Conservation (phyloP, 805 yeast species). For the Peterozyma xylosa region DNA sequence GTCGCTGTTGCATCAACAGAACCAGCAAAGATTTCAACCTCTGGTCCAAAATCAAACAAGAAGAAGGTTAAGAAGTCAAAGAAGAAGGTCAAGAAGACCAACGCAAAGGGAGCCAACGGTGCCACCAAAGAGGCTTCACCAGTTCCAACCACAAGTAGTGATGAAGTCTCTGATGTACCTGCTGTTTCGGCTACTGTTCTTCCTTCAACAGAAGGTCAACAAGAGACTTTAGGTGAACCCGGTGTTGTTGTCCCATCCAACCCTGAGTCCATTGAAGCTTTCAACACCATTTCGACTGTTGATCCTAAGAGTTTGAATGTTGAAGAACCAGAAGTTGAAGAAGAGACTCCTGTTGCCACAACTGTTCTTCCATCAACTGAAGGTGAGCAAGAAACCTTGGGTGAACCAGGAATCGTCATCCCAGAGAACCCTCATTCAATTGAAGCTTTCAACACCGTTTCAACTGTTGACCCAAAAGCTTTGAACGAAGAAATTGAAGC, state of each 20-base stretch:
- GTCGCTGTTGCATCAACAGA: constrained; percentile 11
- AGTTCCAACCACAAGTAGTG: constrained; percentile 2
- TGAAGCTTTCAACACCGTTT: constrained; percentile 39
- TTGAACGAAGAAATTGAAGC: constrained; percentile 31
- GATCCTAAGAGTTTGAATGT: constrained; percentile 49
- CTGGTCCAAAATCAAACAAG: not conserved
- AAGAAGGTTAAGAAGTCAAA: constrained; percentile 1
- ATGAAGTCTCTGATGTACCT: constrained; percentile 9
- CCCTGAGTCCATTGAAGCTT: constrained; percentile 51
- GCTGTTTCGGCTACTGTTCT: constrained; percentile 29
- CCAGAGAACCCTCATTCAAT: constrained; percentile 51
- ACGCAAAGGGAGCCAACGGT: constrained; percentile 10
- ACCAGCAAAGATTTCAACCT: constrained; percentile 2
- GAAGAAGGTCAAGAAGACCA: not conserved
- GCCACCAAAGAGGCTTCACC: constrained; percentile 13
- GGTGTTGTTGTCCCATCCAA: constrained; percentile 56
- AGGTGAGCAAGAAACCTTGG: constrained; percentile 34
- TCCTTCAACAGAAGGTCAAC: constrained; percentile 35
- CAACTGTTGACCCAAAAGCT: constrained; percentile 43
- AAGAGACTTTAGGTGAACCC: constrained; percentile 55
- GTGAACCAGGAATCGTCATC: constrained; percentile 66
- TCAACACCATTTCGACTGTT: constrained; percentile 34
- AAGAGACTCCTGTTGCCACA: constrained; percentile 12
- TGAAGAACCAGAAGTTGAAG: constrained; percentile 8
- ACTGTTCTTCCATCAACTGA: constrained; percentile 41